Evolutionary conservation across 805 yeast species (phyloP), one percentile per base, ranked within the genome.

Genomic region (Hanseniaspora guilliermondii): DNA sequence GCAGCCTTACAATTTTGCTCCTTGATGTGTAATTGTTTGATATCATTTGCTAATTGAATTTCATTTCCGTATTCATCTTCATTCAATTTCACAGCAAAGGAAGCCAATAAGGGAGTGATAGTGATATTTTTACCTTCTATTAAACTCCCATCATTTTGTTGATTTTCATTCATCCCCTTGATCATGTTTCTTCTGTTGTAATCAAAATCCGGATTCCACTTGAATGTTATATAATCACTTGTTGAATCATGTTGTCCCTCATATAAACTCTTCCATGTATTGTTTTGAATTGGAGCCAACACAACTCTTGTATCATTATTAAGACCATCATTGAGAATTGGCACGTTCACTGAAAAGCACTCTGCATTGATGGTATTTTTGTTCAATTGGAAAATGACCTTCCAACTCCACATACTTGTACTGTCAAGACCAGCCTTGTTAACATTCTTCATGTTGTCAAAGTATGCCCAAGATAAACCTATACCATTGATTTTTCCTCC

Each of bases 401-500:
- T 76, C 21, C 88, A 80, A 1, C 91, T 74, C 39, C 84, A 71
- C 57, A 72, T 69, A 22, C 93, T 78, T 2, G 96, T 97, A 59
- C 77, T 79, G 12, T 68, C 68, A 55, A 87, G 64, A 9, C 77
- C 68, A 17, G 68, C 67, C 39, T 73, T 70, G 56, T 76, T 73
- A n/a, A 82, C 81, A 19, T 70, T 66, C 46, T 76, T 68, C 27
- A 71, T 66, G 38, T 75, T 73, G 33, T 67, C 57, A 53, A 75
- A 78, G 64, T 83, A 93, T n/a, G 95, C 93, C 73, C 80, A 91
- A 37, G 95, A 85, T 35, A 93, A 62, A 1, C 95, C 97, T 58
- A 93, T 75, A 5, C 96, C 72, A 59, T 74, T 81, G 16, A 68
- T 70, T 32, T 80, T 78, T 0, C 82, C 83, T 16, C 45, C 55